Evolutionary conservation across 2,329 filamentous ascomycete genomes (phyloP).

Genomic region (Apiospora koreana): DNA sequence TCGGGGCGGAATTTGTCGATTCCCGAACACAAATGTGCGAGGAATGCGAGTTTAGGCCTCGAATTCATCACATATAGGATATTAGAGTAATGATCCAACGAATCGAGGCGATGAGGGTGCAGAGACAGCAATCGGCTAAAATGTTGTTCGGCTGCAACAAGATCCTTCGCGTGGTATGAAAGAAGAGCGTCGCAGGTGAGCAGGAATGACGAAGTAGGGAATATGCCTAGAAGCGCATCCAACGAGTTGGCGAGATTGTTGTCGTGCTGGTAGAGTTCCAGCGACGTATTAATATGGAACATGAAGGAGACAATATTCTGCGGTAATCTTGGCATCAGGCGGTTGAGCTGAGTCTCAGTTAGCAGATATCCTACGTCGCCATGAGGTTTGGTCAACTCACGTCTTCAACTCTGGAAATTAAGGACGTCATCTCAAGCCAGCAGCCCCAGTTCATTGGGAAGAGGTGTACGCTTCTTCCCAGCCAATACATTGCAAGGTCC

Average conservation of each 20-base stretch:
- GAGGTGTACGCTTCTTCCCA: conserved; percentile 84
- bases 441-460: conserved; percentile 97
- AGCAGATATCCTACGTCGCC: neutral
- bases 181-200: conserved; percentile 87
- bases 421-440: conserved; percentile 86
- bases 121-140: conserved; percentile 80
- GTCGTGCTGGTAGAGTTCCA: conserved; percentile 88
- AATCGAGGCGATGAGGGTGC: conserved; percentile 75
- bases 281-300: conserved; percentile 87
- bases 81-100: conserved; percentile 94
- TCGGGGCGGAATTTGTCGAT: conserved; percentile 97
- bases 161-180: conserved; percentile 85
- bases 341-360: conserved; percentile 59
- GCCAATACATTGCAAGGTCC: conserved; percentile 77
- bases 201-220: conserved; percentile 85
- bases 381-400: conserved; percentile 48
- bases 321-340: conserved; percentile 71
- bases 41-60: conserved; percentile 85
- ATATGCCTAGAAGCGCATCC: conserved; percentile 77
- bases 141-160: conserved; percentile 66
- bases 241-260: conserved; percentile 73
- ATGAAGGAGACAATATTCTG: conserved; percentile 92
- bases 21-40: conserved; percentile 86
- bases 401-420: conserved; percentile 80
- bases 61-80: conserved; percentile 92